phyloP scores from a whole-genome alignment of 1,139 yeast genomes.

The Yamadazyma jaroonii region DNA sequence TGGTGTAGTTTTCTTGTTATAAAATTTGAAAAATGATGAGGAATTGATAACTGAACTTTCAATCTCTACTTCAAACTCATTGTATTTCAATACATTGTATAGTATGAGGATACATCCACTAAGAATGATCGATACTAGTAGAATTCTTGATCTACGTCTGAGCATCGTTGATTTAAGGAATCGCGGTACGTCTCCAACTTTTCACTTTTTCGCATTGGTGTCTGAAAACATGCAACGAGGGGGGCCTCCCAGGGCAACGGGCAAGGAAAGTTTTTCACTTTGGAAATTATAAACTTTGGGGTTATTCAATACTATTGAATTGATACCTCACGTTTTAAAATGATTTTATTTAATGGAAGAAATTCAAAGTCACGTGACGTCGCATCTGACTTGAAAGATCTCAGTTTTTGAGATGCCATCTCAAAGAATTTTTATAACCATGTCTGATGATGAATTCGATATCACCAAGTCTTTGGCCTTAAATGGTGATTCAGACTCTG shows the following conservation, averaged over 20 bases:
- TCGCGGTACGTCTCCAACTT: background rate
- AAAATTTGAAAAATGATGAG: slow-evolving; percentile 2
- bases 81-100: slow-evolving; percentile 2
- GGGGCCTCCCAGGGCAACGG: too few relatives aligned
- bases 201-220: too few relatives aligned
- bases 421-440: slow-evolving; percentile 11
- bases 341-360: background rate
- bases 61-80: slow-evolving; percentile 13
- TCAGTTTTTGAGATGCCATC: slow-evolving; percentile 5
- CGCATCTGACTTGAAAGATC: background rate
- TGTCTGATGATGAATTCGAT: slow-evolving; percentile 65
- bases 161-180: background rate
- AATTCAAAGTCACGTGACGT: slow-evolving; percentile 1
- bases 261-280: too few relatives aligned
- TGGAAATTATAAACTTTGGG: too few relatives aligned
- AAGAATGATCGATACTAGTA: slow-evolving; percentile 4
- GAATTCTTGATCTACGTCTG: slow-evolving; percentile 1
- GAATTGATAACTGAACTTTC: slow-evolving; percentile 6
- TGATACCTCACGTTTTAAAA: too few relatives aligned
- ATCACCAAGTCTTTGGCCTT: slow-evolving; percentile 65
- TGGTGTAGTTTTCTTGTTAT: slow-evolving; percentile 11
- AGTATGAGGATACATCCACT: slow-evolving; percentile 1
- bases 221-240: too few relatives aligned
- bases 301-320: too few relatives aligned
- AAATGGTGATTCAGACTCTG: slow-evolving; percentile 32